Percentiles rank a stretch among this genome's conserved stretches.
phyloP scores from a whole-genome alignment of 257 asterid genomes.

The Pogostemon cablin region DNA sequence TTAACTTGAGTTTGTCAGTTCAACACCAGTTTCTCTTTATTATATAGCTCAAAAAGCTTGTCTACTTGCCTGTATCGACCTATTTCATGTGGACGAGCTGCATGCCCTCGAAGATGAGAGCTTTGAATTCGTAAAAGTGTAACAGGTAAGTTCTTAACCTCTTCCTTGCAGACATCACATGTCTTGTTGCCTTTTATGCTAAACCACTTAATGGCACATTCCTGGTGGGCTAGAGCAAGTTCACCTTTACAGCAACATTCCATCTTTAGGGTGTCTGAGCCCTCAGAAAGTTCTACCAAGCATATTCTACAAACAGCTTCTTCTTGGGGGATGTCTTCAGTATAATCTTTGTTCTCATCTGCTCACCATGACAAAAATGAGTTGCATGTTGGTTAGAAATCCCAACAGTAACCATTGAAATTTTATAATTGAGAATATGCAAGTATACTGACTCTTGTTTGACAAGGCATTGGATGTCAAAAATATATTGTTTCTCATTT shows the following conservation, averaged over 20 bases:
- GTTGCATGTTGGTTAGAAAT: conserved; percentile 30
- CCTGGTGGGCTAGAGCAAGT: conserved; percentile 93
- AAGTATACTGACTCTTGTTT: too few relatives aligned
- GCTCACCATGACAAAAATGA: conserved; percentile 44
- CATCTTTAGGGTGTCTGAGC: conserved; percentile 78
- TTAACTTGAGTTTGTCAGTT: conserved; percentile 17
- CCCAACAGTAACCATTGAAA: not conserved
- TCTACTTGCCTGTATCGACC: conserved; percentile 66
- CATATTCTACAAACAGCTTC: conserved; percentile 96
- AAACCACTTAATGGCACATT: conserved; percentile 94
- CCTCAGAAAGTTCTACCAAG: conserved; percentile 81
- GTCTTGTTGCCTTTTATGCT: conserved; percentile 93
- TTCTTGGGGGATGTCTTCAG: conserved; percentile 83
- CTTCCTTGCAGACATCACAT: conserved; percentile 90
- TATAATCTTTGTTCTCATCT: conserved; percentile 53
- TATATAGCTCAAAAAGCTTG: not conserved
- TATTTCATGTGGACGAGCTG: conserved; percentile 46
- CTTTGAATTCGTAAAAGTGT: conserved; percentile 76
- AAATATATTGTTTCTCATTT: too few relatives aligned
- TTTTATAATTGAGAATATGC: too few relatives aligned
- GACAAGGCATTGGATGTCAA: too few relatives aligned
- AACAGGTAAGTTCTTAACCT: conserved; percentile 84
- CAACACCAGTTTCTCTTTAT: conserved; percentile 18
- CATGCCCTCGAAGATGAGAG: conserved; percentile 45
- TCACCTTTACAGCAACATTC: conserved; percentile 97